Evolutionary conservation across 306 rosid species (phyloP).

Genomic region (Cucurbita pepo): DNA sequence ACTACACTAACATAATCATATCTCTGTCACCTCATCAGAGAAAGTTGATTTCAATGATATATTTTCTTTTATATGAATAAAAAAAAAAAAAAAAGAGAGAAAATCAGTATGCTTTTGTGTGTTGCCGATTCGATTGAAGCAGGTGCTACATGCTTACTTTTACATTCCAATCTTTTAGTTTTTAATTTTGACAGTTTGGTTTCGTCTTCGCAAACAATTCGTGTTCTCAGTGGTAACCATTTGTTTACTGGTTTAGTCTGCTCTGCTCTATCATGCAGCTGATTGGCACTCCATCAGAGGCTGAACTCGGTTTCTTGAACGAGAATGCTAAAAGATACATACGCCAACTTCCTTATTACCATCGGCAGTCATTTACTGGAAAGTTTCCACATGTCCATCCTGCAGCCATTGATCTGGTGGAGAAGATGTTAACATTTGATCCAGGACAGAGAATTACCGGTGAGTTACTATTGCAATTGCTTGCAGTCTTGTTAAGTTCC

Average conservation of each 20-base stretch:
- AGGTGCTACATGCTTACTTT: neutral
- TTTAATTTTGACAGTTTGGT: neutral
- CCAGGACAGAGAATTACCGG: conserved; percentile 89
- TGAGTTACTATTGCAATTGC: conserved; percentile 24
- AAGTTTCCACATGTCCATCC: conserved; percentile 93
- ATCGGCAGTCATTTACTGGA: conserved; percentile 72
- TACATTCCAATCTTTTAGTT: neutral
- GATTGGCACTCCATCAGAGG: conserved; percentile 96
- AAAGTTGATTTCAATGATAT: neutral
- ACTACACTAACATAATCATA: neutral
- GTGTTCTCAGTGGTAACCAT: neutral
- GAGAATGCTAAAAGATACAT: conserved; percentile 97
- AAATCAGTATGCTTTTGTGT: neutral
- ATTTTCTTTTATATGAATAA: neutral
- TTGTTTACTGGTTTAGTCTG: neutral
- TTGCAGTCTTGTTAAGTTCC: neutral
- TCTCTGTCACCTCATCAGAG: neutral
- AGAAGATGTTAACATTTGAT: conserved; percentile 89
- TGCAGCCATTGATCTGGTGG: conserved; percentile 89
- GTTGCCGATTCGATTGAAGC: neutral
- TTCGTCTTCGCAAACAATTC: neutral
- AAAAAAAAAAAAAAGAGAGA: neutral
- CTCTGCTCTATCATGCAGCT: conserved; percentile 39
- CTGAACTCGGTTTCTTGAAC: conserved; percentile 74
- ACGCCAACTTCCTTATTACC: conserved; percentile 56